Evolutionary conservation across 805 yeast species (phyloP), one percentile per base, ranked within the genome.

Genomic region (Saturnispora silvae): DNA sequence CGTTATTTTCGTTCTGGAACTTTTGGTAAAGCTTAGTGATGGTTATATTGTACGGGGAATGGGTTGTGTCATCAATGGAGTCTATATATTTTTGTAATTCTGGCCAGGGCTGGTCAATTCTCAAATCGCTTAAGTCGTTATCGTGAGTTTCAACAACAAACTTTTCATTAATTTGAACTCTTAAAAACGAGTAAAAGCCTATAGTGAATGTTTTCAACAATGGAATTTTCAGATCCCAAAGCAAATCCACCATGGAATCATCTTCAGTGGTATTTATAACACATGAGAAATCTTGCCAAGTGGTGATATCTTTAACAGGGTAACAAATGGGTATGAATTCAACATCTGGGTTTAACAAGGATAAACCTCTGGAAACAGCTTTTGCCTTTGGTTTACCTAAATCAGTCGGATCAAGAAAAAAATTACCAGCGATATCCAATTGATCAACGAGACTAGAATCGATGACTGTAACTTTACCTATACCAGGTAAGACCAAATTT

Each of bases 81-180:
- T 73, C 70, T 13, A 70, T 64, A 45, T 65, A 75, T 0, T 56
- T 59, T 26, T 56, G 54, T 6, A 86, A 56, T 45, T 81, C 85
- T 1, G 64, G 58, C 95, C 96, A 89, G 1, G 92, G 82, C 3
- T 35, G 30, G 41, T 75, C 77, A 2, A 86, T 56, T 35, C 94
- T 60, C 40, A 86, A 57, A 48, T 84, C 95, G 19, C 67, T 72
- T 2, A 77, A 50, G 7, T 70, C 61, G 11, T 71, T 60, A 24
- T 52, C 75, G 53, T 85, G 94, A 1, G 95, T 73, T 42, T 87
- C 87, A 13, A 84, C 59, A 2, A 83, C 70, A n/a, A 77, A 70
- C 7, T 74, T 73, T 46, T 77, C 84, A 20, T 50, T 54, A n/a
- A 70, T 53, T 23, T 70, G 57, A 4, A 80, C 50, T 29, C 75